Evolutionary conservation across 768 basidiomycete species (phyloP).

Genomic region (Mycena filopes): DNA sequence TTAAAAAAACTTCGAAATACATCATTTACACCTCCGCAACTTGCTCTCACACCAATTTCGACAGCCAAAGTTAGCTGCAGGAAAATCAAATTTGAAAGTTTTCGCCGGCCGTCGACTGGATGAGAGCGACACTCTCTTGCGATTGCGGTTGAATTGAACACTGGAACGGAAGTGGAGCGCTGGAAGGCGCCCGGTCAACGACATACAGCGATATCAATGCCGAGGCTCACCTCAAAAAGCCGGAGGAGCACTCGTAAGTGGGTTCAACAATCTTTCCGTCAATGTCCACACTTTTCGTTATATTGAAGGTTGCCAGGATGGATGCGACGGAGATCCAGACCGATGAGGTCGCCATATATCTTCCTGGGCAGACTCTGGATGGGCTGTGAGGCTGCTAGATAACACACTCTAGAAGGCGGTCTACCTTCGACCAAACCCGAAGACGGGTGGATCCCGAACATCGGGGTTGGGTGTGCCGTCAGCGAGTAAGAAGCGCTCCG

Average conservation of each 20-base stretch:
- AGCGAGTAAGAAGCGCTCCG: conserved; percentile 49
- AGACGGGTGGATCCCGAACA: conserved; percentile 28
- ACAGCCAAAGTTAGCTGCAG: no score
- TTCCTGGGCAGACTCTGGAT: conserved; percentile 32
- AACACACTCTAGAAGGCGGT: background rate
- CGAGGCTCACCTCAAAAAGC: background rate
- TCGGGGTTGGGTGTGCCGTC: conserved; percentile 19
- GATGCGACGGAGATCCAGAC: conserved; percentile 40
- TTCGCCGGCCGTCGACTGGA: no score
- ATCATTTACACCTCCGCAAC: no score
- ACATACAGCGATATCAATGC: no score
- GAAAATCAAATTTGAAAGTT: no score
- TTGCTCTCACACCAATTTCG: no score
- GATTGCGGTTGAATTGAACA: conserved; percentile 7
- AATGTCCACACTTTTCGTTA: conserved; percentile 36
- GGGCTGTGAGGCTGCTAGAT: no score
- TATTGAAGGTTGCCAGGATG: conserved; percentile 39
- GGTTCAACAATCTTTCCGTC: conserved; percentile 30
- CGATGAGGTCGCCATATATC: conserved; percentile 36
- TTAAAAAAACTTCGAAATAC: no score
- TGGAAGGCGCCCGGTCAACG: background rate
- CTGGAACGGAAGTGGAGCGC: conserved; percentile 3
- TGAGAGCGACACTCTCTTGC: background rate
- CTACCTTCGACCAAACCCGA: conserved; percentile 40
- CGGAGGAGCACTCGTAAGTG: conserved; percentile 12